Percentiles rank a stretch among this genome's conserved stretches.
These are phyloP conservation scores for Populus trichocarpa DNA, from an alignment of 441 rosid species.

Conservation along the genomic window DNA sequence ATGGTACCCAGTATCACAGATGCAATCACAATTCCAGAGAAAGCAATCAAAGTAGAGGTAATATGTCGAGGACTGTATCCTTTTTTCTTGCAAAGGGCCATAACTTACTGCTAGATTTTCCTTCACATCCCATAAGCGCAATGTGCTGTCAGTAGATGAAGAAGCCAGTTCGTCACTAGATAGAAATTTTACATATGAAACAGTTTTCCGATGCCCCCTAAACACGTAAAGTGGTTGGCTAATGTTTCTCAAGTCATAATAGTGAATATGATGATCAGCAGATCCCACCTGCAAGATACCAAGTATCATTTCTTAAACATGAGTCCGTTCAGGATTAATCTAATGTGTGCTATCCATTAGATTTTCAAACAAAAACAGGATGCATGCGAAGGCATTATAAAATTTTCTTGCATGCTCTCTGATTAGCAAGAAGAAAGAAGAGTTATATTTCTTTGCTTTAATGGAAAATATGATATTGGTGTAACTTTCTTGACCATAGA, in stretches of 20 bases:
- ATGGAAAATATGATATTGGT: too few species aligned
- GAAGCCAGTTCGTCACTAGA: conserved; percentile 76
- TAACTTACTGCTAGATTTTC: conserved; percentile 57
- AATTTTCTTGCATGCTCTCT: too few species aligned
- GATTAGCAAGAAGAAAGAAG: too few species aligned
- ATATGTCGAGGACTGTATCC: too few species aligned
- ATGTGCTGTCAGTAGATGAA: conserved; percentile 82
- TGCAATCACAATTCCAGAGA: too few species aligned
- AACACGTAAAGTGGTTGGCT: conserved; percentile 74
- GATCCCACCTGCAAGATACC: conserved; percentile 68
- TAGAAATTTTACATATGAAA: conserved; percentile 78
- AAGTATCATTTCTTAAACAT: not conserved
- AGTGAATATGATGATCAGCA: conserved; percentile 81
- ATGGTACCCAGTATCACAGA: too few species aligned
- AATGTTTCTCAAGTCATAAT: conserved; percentile 66
- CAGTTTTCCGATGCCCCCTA: conserved; percentile 82
- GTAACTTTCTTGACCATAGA: too few species aligned
- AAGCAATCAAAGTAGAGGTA: too few species aligned
- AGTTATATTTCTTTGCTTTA: too few species aligned
- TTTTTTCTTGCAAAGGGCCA: not conserved
- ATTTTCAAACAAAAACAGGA: not conserved
- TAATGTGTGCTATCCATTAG: not conserved
- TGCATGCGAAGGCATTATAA: too few species aligned
- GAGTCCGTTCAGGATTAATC: not conserved
- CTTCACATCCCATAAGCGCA: conserved; percentile 84